Base-by-base conservation (phyloP, 1,284 basidiomycete species). In the Puccinia hordei region DNA sequence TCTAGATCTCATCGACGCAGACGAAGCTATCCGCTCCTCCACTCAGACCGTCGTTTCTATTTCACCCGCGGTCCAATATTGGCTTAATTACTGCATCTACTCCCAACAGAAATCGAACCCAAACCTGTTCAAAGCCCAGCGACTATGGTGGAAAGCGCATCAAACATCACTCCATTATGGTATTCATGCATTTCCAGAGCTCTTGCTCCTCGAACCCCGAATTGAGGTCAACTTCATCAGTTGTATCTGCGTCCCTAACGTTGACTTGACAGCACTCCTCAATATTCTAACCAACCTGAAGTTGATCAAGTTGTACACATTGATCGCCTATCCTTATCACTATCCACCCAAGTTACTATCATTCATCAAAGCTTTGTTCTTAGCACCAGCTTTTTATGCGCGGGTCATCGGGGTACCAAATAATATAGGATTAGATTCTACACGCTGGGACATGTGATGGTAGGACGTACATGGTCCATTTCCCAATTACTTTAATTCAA, bases 281-380 rank as follows among this genome's bases (percentile, higher is more conserved):
- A 73, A 22, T 44, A 73, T 73, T 33, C 72, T 55, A 30, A 73
- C 72, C 9, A 73, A 61, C 24, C 35, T 73, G 53, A 73, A 59
- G 41, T 61, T 73, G 24, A 73, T 73, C 72, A 73, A 73, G 53
- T 27, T 73, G 19, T 73, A 73, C 41, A 61, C 72, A 38, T 38
- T 44, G 12, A 44, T 61, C n/a, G 35, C 57, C 6, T 73, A 73
- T 61, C 72, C 72, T 10, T 24, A 57, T 55, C 38, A 51, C 22
- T 73, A 73, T 35, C 72, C 72, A 57, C 17, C 72, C 22, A 57
- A 57, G 15, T 22, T 17, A 10, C 38, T 55, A 9, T n/a, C 49
- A 33, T 22, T 55, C 22, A 4, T 73, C 53, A 73, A 73, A 61
- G 72, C 72, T 46, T 55, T 59, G 24, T 5, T 46, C 19, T 44